A percentile compares a stretch with the other conserved stretches of the same genome.
phyloP scores from a whole-genome alignment of 495 filamentous ascomycete species.

The Aspergillus ostianus region DNA sequence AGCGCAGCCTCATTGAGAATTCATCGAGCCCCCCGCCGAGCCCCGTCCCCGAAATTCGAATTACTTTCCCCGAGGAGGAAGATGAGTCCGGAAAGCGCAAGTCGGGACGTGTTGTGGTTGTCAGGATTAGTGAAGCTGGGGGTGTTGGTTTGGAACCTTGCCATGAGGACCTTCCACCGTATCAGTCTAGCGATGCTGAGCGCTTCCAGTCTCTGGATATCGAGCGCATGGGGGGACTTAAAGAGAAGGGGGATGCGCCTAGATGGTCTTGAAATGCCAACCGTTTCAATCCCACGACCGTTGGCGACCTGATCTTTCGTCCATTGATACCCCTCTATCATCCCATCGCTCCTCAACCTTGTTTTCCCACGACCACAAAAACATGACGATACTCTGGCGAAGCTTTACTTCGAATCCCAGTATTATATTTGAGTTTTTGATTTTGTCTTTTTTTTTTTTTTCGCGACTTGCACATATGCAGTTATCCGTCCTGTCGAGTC shows the following conservation, averaged over 20 bases:
- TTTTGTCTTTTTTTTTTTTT: slow-evolving; percentile 20
- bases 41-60: slow-evolving; percentile 94
- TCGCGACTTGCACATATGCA: slow-evolving; percentile 39
- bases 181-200: slow-evolving; percentile 70
- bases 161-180: slow-evolving; percentile 82
- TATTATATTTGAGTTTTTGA: slow-evolving; percentile 27
- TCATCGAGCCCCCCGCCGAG: slow-evolving; percentile 73
- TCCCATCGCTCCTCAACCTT: slow-evolving; percentile 11
- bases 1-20: slow-evolving; percentile 68
- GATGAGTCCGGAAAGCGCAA: slow-evolving; percentile 75
- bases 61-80: slow-evolving; percentile 97
- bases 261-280: slow-evolving; percentile 34
- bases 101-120: slow-evolving; percentile 87
- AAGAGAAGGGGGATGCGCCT: slow-evolving; percentile 68
- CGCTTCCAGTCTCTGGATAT: slow-evolving; percentile 91
- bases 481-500: slow-evolving; percentile 4
- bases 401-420: slow-evolving; percentile 22
- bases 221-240: slow-evolving; percentile 89
- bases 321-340: slow-evolving; percentile 12
- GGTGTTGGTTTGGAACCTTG: slow-evolving; percentile 82
- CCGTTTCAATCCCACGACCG: slow-evolving; percentile 4
- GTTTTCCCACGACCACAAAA: slow-evolving; percentile 34
- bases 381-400: slow-evolving; percentile 40
- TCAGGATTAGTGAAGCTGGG: slow-evolving; percentile 82
- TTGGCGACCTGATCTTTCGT: slow-evolving; percentile 8